phyloP scores from a whole-genome alignment of 768 basidiomycete genomes.

The Boletellus sp. region DNA sequence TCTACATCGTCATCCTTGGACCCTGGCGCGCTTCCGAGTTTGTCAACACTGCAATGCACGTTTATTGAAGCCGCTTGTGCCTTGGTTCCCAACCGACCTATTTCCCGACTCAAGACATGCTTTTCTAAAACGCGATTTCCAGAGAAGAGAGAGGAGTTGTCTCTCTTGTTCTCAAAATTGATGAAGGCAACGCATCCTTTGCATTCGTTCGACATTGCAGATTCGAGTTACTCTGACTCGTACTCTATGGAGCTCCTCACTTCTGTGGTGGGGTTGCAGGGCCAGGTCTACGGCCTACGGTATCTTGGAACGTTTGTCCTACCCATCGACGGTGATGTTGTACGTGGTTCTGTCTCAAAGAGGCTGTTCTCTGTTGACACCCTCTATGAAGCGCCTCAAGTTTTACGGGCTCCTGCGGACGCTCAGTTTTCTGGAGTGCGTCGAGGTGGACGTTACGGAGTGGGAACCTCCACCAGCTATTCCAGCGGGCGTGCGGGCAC shows the following conservation, averaged over 20 bases:
- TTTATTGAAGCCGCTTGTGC: conserved; percentile 60
- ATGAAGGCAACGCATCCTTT: conserved; percentile 42
- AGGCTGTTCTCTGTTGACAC: not conserved
- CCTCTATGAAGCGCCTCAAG: conserved; percentile 46
- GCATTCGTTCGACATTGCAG: conserved; percentile 58
- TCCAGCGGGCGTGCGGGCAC: conserved; percentile 51
- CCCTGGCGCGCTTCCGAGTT: conserved; percentile 41
- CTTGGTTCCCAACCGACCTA: conserved; percentile 54
- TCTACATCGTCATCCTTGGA: conserved; percentile 18
- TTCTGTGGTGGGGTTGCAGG: conserved; percentile 35
- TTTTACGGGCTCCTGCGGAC: conserved; percentile 61
- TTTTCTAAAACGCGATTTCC: conserved; percentile 49
- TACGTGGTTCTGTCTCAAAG: conserved; percentile 21
- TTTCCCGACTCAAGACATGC: conserved; percentile 65
- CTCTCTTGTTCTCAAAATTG: conserved; percentile 44
- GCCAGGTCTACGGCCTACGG: conserved; percentile 38
- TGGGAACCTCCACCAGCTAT: conserved; percentile 59
- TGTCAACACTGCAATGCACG: conserved; percentile 61
- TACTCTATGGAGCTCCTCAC: conserved; percentile 54
- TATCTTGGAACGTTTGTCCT: conserved; percentile 66
- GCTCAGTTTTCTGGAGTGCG: conserved; percentile 46
- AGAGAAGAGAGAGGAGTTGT: conserved; percentile 54
- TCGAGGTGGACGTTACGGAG: conserved; percentile 62
- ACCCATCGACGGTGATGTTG: conserved; percentile 43
- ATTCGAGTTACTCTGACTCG: conserved; percentile 51